Evolutionary conservation across 257 asterid genomes (phyloP), one percentile per base, ranked within the genome.

Genomic region (Capsicum chinense): DNA sequence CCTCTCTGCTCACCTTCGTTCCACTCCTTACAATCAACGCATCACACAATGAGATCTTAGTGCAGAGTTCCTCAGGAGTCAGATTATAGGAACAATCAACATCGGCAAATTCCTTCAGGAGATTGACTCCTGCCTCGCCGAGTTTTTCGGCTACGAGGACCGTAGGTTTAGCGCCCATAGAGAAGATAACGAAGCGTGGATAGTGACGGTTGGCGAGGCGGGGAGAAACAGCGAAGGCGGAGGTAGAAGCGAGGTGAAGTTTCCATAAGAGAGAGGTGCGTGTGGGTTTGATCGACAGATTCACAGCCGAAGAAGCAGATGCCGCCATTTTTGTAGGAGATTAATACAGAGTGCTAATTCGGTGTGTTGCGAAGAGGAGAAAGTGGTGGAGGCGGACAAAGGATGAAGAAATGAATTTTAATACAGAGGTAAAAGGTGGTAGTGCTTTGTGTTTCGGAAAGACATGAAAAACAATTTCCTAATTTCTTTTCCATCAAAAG

Each of bases 11-110:
- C 62, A 95, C 99, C 73, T 94, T 95, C 14, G 99, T 95, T 67
- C 95, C 97, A 74, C 98, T 95, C 88, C 99, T 86, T 16, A 95
- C 99, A 86, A 95, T 92, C 85, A 95, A 71, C n/a, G 99, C 99
- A 81, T 95, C 99, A 86, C 95, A 92, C 50, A 91, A 93, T 44
- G 98, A 90, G 91, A 94, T 93, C 97, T 91, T 93, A 79, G 92
- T 89, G 91, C 97, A 90, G 71, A 95, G 97, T 90, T 94, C 97
- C 87, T 94, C 97, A 0, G 92, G 93, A 68, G 91, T 94, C 86
- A 95, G 90, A 83, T 94, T 94, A 21, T 95, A 95, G 12, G 97
- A 90, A 87, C 97, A 94, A 79, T 95, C 99, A 13, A 95, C 98
- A 83, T 94, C 93, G 0, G 98, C 97, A 83, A 90, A 90, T 39